Evolutionary conservation across 441 rosid species (phyloP).

Genomic region (Rhodomyrtus psidioides): DNA sequence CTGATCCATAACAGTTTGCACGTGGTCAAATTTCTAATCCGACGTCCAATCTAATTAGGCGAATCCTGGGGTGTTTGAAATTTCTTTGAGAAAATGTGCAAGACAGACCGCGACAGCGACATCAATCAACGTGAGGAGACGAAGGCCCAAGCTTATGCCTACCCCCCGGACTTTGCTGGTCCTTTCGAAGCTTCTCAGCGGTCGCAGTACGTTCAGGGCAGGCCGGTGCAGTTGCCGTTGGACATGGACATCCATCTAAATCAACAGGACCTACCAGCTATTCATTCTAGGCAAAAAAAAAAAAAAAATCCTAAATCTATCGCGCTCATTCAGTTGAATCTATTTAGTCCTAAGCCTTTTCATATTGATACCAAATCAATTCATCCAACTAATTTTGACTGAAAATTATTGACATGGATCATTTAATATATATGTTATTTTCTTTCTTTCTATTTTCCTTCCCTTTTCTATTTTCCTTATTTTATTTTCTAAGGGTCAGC

Average conservation of each 20-base stretch:
- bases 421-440: too few species aligned
- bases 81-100: neutral
- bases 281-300: neutral
- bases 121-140: neutral
- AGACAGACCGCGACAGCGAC: neutral
- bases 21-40: neutral
- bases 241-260: neutral
- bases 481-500: too few species aligned
- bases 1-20: fast-evolving
- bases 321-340: too few species aligned
- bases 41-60: neutral
- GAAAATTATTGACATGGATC: too few species aligned
- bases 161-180: neutral
- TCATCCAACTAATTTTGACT: too few species aligned
- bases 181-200: neutral
- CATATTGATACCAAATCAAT: too few species aligned
- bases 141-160: neutral
- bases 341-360: too few species aligned
- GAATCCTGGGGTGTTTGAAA: too few species aligned
- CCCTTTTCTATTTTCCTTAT: too few species aligned
- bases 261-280: neutral
- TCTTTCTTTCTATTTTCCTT: too few species aligned
- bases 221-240: neutral
- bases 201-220: neutral
- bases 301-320: too few species aligned